Evolutionary conservation across 257 asterid genomes (phyloP).

Genomic region (Mentha longifolia): DNA sequence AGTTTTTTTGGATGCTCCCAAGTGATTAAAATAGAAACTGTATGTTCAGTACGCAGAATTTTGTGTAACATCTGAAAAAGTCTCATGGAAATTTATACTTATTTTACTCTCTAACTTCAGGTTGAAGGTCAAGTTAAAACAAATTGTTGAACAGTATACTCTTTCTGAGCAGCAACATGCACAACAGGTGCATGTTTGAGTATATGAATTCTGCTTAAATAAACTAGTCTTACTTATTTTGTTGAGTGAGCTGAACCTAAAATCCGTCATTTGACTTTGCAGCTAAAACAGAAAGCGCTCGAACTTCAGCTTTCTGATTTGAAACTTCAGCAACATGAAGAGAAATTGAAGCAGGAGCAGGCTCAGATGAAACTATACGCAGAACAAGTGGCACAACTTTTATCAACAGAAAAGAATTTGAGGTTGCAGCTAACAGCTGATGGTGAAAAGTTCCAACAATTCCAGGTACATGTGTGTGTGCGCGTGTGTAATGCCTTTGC

Average conservation of each 20-base stretch:
- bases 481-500: not conserved
- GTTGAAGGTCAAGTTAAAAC: slow-evolving; percentile 81
- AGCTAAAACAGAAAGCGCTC: slow-evolving; percentile 90
- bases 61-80: not conserved
- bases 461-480: slow-evolving; percentile 59
- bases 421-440: slow-evolving; percentile 91
- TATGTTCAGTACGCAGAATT: slow-evolving; percentile 2
- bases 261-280: slow-evolving; percentile 37
- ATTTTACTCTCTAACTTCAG: slow-evolving; percentile 47
- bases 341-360: slow-evolving; percentile 81
- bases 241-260: slow-evolving; percentile 27
- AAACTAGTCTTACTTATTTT: slow-evolving; percentile 14
- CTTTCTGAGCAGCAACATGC: slow-evolving; percentile 87
- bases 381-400: slow-evolving; percentile 84
- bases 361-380: slow-evolving; percentile 89
- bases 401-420: slow-evolving; percentile 92
- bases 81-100: not conserved
- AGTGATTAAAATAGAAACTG: not conserved
- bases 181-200: slow-evolving; percentile 61
- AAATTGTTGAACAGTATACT: slow-evolving; percentile 82
- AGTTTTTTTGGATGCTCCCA: not conserved
- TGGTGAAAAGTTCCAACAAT: slow-evolving; percentile 97
- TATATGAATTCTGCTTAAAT: slow-evolving; percentile 21
- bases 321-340: slow-evolving; percentile 87
- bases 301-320: slow-evolving; percentile 94